Base-by-base conservation (phyloP, 2,329 filamentous ascomycete species). In the Raffaelea deltoideospora region DNA sequence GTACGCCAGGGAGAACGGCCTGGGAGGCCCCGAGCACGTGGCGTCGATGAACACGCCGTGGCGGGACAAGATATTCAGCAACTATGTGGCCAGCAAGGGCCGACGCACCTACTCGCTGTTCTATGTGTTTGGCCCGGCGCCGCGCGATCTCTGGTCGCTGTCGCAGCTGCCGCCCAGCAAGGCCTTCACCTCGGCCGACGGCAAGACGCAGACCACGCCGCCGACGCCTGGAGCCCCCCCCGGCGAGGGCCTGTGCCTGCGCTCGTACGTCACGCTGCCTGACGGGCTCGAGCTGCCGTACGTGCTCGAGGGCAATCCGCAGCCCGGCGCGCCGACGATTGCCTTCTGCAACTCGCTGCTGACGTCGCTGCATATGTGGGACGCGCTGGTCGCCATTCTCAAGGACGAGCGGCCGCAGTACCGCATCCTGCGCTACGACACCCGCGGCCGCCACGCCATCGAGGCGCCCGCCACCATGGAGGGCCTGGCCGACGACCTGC, bases 341-440 rank as follows among this genome's bases (percentile, higher is more conserved):
- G 75, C 84, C 17, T 79, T 87, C 46, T 69, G 68, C 56, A 92
- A 92, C 62, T 87, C 79, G 1, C 76, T 93, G 34, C 69, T 93
- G 8, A 83, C 82, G 3, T 75, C 78, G 33, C 67, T 79, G 44
- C 65, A 71, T 52, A 90, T 93, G 69, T 93, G 85, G 85, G 79
- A 90, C 47, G 64, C 65, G 2, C 72, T 92, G 41, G 59, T 90
- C 1, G 58, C 61, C 1, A 58, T 71, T n/a, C 67, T 90, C 45
- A 66, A 67, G 35, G 53, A 58, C 1, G 50, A 69, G 27, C 71
- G 76, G 19, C 71, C 74, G 3, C 65, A 72, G 28, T 77, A 84
- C 53, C 76, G 80, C 35, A 67, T 92, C 44, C 61, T 93, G 1
- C 76, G 84, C 10, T 92, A 86, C 58, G 72, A 84, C 53, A 69